Evolutionary conservation across 148 eudicot species (phyloP).

Genomic region (Rhododendron ovatum): DNA sequence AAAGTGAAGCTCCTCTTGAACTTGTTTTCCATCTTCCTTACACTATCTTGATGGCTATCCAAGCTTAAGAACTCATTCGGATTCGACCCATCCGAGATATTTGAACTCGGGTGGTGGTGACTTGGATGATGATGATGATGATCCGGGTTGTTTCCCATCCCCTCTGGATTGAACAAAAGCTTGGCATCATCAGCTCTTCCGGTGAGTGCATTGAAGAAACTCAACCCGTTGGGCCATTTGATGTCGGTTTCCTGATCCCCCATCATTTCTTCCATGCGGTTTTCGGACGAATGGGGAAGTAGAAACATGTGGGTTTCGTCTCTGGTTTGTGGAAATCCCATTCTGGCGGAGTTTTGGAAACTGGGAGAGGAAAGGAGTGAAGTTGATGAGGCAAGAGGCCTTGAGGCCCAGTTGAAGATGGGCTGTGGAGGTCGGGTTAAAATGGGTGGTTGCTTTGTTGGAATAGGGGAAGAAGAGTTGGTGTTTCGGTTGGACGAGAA

Average conservation of each 20-base stretch:
- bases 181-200: conserved; percentile 73
- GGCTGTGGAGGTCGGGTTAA: conserved; percentile 53
- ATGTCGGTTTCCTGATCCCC: conserved; percentile 64
- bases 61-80: conserved; percentile 75
- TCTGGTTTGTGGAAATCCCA: conserved; percentile 36
- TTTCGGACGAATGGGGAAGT: conserved; percentile 62
- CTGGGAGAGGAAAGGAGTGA: conserved; percentile 45
- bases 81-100: conserved; percentile 16
- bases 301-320: conserved; percentile 67
- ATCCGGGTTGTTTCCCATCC: conserved; percentile 48
- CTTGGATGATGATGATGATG: conserved; percentile 9
- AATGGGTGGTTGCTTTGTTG: conserved; percentile 48
- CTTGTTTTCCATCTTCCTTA: conserved; percentile 71
- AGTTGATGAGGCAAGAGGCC: conserved; percentile 45
- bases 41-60: conserved; percentile 49
- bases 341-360: conserved; percentile 45
- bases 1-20: conserved; percentile 83
- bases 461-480: conserved; percentile 42
- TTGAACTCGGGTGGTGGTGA: conserved; percentile 3
- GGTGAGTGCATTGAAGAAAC: conserved; percentile 75
- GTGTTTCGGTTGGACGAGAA: conserved; percentile 59
- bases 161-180: conserved; percentile 61
- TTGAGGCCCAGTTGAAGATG: conserved; percentile 73
- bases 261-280: conserved; percentile 63
- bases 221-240: conserved; percentile 89